Evolutionary conservation across 1,284 basidiomycete species (phyloP).

Genomic region (Sanguinoderma infundibulare): DNA sequence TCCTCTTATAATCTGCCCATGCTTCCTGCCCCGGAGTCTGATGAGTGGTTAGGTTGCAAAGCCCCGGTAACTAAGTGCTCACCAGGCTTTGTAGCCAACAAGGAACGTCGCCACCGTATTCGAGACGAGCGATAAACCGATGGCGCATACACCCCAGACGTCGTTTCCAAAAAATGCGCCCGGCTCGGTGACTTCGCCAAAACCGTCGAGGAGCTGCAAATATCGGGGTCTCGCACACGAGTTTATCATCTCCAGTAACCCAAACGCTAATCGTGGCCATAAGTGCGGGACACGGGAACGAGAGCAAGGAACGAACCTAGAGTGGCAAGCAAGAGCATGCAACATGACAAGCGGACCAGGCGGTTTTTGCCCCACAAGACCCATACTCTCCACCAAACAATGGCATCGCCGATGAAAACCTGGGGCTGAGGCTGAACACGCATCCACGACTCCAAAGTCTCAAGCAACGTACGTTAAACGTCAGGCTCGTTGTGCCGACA

Average conservation of each 20-base stretch:
- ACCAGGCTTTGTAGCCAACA: neutral
- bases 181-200: neutral
- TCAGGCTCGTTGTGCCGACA: neutral
- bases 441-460: neutral
- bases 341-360: neutral
- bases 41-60: too few relatives aligned
- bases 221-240: neutral
- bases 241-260: neutral
- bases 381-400: constrained; percentile 1
- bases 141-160: neutral
- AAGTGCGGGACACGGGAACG: neutral
- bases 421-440: neutral
- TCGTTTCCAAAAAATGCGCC: neutral
- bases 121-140: neutral
- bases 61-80: too few relatives aligned
- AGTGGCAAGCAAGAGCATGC: neutral
- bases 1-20: neutral
- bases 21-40: too few relatives aligned
- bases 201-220: too few relatives aligned
- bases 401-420: neutral
- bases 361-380: neutral
- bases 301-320: neutral
- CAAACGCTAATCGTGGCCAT: neutral
- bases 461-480: neutral
- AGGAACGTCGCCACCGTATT: neutral